Evolutionary conservation across 345 rosid genomes (phyloP).

Genomic region (Noccaea caerulescens): DNA sequence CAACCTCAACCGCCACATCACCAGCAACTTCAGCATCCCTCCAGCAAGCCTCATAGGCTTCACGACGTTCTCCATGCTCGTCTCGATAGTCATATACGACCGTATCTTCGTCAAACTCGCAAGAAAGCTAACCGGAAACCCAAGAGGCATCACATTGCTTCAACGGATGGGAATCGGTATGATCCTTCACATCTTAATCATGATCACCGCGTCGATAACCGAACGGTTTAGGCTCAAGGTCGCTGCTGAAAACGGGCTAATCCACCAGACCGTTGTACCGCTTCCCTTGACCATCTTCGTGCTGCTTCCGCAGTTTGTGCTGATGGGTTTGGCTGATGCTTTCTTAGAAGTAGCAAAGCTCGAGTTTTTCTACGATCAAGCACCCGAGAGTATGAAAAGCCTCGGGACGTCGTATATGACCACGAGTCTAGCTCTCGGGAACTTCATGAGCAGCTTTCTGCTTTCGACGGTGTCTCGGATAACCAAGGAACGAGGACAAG

Average conservation of each 20-base stretch:
- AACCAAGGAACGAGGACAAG: conserved; percentile 56
- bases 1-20: conserved; percentile 56
- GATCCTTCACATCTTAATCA: conserved; percentile 60
- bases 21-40: conserved; percentile 65
- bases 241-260: conserved; percentile 57
- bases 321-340: conserved; percentile 83
- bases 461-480: conserved; percentile 60
- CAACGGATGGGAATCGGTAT: conserved; percentile 80
- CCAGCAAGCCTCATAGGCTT: conserved; percentile 69
- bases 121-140: conserved; percentile 60
- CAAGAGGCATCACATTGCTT: conserved; percentile 78
- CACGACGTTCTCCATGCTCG: conserved; percentile 67
- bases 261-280: conserved; percentile 52
- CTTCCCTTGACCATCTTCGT: conserved; percentile 66
- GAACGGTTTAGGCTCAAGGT: conserved; percentile 60
- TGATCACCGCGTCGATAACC: conserved; percentile 59
- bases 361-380: conserved; percentile 92
- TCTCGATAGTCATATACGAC: conserved; percentile 66
- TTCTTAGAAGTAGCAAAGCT: conserved; percentile 79
- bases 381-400: conserved; percentile 93
- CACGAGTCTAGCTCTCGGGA: conserved; percentile 63
- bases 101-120: conserved; percentile 51
- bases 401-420: conserved; percentile 75
- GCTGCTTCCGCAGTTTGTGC: conserved; percentile 75
- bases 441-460: conserved; percentile 75